Conservation (phyloP, 2,329 filamentous ascomycete species). For the Aurifilum marmelostoma region DNA sequence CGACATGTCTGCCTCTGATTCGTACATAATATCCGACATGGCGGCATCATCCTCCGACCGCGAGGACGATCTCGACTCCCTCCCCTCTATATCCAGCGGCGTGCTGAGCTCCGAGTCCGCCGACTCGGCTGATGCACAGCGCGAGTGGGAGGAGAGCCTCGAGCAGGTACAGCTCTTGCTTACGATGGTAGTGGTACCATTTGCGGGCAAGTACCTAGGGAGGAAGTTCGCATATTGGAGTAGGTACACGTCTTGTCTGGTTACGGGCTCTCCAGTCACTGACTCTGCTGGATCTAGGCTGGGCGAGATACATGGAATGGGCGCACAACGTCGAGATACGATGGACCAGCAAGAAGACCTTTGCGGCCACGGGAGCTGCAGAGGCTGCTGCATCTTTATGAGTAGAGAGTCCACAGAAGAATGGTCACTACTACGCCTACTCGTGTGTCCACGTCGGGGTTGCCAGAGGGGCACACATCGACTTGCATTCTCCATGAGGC, state of each 20-base stretch:
- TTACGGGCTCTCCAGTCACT: conserved; percentile 24
- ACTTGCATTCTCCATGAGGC: neutral
- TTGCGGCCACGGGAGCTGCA: conserved; percentile 66
- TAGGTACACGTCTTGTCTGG: conserved; percentile 50
- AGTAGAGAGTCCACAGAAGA: conserved; percentile 21
- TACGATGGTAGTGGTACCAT: conserved; percentile 93
- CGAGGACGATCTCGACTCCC: conserved; percentile 64
- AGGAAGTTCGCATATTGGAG: conserved; percentile 96
- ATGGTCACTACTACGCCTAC: neutral
- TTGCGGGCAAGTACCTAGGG: conserved; percentile 92
- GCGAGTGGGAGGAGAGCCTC: conserved; percentile 91
- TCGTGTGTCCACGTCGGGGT: neutral
- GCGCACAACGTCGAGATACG: conserved; percentile 77
- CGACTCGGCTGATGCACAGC: conserved; percentile 79
- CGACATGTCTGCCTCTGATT: conserved; percentile 44
- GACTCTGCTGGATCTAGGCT: conserved; percentile 59
- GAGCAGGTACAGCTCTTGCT: conserved; percentile 91
- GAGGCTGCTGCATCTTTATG: conserved; percentile 62
- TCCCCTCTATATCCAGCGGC: conserved; percentile 63
- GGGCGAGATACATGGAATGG: conserved; percentile 95
- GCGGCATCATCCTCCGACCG: conserved; percentile 48
- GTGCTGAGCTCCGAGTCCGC: conserved; percentile 50
- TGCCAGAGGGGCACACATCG: neutral
- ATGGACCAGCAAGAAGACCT: conserved; percentile 64
- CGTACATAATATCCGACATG: conserved; percentile 55